Evolutionary conservation across 1,284 basidiomycete genomes (phyloP).

Genomic region (Irpex sp.): DNA sequence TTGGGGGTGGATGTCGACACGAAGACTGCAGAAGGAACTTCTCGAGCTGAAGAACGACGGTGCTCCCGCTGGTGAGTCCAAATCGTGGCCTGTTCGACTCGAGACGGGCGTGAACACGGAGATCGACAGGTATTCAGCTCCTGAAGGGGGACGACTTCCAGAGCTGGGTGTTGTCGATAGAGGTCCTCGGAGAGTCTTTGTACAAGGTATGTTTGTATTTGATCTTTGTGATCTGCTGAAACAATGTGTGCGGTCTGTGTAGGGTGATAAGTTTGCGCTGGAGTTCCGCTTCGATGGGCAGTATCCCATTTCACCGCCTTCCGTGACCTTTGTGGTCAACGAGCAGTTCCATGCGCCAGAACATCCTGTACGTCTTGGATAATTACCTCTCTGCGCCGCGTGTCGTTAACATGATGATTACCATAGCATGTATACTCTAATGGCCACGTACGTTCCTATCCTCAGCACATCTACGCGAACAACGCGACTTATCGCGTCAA

Average conservation of each 20-base stretch:
- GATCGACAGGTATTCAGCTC: constrained; percentile 55
- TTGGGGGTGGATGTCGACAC: background rate
- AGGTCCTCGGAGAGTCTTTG: constrained; percentile 73
- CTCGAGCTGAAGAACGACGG: constrained; percentile 64
- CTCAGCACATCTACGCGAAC: background rate
- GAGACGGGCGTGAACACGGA: background rate
- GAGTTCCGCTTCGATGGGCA: constrained; percentile 71
- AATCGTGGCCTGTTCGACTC: background rate
- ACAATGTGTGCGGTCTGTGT: background rate
- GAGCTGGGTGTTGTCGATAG: constrained; percentile 68
- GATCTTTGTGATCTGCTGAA: background rate
- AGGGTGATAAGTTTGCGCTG: constrained; percentile 73
- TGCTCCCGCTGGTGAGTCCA: constrained; percentile 55
- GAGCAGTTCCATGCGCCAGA: constrained; percentile 57
- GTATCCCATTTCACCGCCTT: constrained; percentile 80
- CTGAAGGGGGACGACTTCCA: constrained; percentile 67
- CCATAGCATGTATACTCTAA: constrained; percentile 78
- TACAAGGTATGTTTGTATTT: constrained; percentile 48
- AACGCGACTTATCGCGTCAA: constrained; percentile 11
- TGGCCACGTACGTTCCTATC: constrained; percentile 57
- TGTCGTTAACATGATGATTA: constrained; percentile 10
- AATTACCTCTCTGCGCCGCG: background rate
- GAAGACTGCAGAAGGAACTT: constrained; percentile 70
- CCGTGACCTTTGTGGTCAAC: constrained; percentile 72
- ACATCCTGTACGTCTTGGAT: constrained; percentile 56